A percentile compares a stretch with the other conserved stretches of the same genome.
phyloP scores from a whole-genome alignment of 495 filamentous ascomycete species.

The Lasiosphaeria miniovina region DNA sequence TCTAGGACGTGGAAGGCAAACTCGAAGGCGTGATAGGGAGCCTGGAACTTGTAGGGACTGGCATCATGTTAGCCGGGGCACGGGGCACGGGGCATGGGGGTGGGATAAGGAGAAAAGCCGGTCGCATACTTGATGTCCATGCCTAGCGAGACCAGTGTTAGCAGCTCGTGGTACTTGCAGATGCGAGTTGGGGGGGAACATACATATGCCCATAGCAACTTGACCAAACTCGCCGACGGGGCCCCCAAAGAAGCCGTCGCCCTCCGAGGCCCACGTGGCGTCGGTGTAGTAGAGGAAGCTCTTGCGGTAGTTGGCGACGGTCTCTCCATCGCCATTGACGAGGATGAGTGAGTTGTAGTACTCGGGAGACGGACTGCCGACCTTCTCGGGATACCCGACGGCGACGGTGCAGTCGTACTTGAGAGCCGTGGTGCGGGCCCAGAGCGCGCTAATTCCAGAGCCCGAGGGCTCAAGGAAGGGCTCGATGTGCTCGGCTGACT shows the following conservation, averaged over 20 bases:
- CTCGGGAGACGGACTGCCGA: slow-evolving; percentile 41
- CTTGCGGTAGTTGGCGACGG: slow-evolving; percentile 84
- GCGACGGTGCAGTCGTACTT: slow-evolving; percentile 76
- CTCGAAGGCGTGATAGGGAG: slow-evolving; percentile 77
- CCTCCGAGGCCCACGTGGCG: slow-evolving; percentile 85
- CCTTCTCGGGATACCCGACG: slow-evolving; percentile 83
- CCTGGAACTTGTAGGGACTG: slow-evolving; percentile 56
- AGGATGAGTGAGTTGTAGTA: slow-evolving; percentile 84
- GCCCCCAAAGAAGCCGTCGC: slow-evolving; percentile 59
- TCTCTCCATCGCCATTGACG: slow-evolving; percentile 67
- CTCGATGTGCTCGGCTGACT: slow-evolving; percentile 68
- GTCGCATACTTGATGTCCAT: slow-evolving; percentile 64
- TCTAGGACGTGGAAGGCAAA: slow-evolving; percentile 74
- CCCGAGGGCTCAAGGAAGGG: slow-evolving; percentile 79
- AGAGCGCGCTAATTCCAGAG: slow-evolving; percentile 68
- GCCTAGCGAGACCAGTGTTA: slow-evolving; percentile 20
- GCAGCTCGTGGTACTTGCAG: neutral
- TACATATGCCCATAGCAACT: slow-evolving; percentile 82
- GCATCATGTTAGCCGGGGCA: slow-evolving; percentile 1
- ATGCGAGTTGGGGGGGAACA: slow-evolving; percentile 31
- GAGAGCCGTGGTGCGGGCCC: slow-evolving; percentile 73
- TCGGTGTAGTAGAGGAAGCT: slow-evolving; percentile 87
- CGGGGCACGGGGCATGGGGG: too few species aligned
- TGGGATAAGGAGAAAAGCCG: neutral
- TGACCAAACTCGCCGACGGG: slow-evolving; percentile 51